Base-by-base conservation (phyloP, 805 yeast species). In the Candida loeiensis region DNA sequence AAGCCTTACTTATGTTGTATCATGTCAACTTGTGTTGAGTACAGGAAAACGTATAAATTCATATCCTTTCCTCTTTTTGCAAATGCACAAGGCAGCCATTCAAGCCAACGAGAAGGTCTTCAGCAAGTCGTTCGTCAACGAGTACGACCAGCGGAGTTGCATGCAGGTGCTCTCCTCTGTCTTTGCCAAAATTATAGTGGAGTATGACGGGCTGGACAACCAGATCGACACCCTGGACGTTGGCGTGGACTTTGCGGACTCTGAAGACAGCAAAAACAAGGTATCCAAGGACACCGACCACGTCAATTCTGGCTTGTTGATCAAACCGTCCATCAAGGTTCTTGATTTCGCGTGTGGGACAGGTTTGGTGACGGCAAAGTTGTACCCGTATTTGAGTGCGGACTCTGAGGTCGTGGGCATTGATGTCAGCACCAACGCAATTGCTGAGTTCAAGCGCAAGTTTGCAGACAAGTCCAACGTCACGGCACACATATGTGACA, bases 281-380 rank as follows among this genome's bases (percentile, higher is more conserved):
- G 43, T 3, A 34, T 35, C 1, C 51, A 1, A 22, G 30, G 2
- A 29, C 46, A 25, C 43, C 38, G 5, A 13, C 19, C 37, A 41
- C 34, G 27, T 20, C 13, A 12, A 11, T 8, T 32, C 26, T 3
- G 37, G 37, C 12, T 12, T 18, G 6, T 38, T 51, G 24, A 44
- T 58, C 43, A 48, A 43, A 35, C 56, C 55, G 2, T 56, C 55
- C 5, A 44, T 47, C 36, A 55, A 41, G 25, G 28, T 64, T 5
- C 37, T 70, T 34, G 74, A 70, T 45, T 69, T 70, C 49, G 74
- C 73, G 0, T 69, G 73, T 43, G 75, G 75, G 3, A 59, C 72
- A 1, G 75, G 74, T 0, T 40, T 64, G 6, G 54, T 67, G 13
- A 58, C 66, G 2, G 47, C 53, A 37, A 52, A 51, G n/a, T 36